Evolutionary conservation across 139 green algal species (phyloP).

Genomic region (Chlamydomonas sp.): DNA sequence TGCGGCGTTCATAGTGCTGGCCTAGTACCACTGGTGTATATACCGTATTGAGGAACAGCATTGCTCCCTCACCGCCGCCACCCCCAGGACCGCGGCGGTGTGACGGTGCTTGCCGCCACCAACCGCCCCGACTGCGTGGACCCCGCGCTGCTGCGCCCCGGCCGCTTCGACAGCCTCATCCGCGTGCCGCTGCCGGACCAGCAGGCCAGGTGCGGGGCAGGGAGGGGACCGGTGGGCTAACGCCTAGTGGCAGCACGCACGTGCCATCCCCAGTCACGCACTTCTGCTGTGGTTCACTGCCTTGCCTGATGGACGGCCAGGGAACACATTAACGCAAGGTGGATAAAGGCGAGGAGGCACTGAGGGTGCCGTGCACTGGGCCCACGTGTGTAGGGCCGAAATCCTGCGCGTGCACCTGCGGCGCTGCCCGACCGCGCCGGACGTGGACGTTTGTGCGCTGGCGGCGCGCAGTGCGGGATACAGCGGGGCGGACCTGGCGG

Average conservation of each 20-base stretch:
- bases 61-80: neutral
- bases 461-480: constrained; percentile 49
- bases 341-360: too few species aligned
- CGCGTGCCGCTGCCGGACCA: constrained; percentile 77
- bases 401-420: constrained; percentile 78
- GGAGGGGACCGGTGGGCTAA: neutral
- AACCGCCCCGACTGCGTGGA: constrained; percentile 94
- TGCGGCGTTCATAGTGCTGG: too few species aligned
- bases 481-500: constrained; percentile 76
- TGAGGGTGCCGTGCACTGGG: too few species aligned
- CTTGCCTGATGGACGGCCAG: neutral
- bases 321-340: neutral
- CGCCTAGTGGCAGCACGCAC: neutral
- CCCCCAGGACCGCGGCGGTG: constrained; percentile 53
- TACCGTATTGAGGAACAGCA: too few species aligned
- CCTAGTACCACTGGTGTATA: too few species aligned
- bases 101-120: constrained; percentile 90
- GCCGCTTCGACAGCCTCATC: constrained; percentile 93
- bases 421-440: constrained; percentile 63
- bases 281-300: too few species aligned
- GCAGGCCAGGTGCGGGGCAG: constrained; percentile 56
- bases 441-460: constrained; percentile 69
- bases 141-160: constrained; percentile 84
- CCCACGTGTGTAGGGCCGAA: constrained; percentile 35
- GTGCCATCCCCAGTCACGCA: too few species aligned